Conservation (phyloP, 495 filamentous ascomycete species). For the Jackrogersella minutella region DNA sequence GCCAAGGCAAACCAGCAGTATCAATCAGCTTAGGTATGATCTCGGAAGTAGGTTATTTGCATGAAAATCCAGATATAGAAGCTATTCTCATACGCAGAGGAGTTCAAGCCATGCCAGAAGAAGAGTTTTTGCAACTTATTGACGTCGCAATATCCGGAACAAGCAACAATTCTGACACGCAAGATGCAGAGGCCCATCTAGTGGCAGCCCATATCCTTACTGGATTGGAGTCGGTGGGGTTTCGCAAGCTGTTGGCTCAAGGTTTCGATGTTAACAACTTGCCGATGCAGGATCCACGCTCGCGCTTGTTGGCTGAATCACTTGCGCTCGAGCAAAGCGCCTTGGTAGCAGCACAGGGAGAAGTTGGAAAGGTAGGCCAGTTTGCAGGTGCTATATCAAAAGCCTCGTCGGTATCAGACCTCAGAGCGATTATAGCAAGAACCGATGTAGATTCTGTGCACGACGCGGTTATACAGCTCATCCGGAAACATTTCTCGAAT, state of each 20-base stretch:
- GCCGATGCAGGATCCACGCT: conserved; percentile 38
- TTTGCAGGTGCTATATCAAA: background rate
- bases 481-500: conserved; percentile 41
- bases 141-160: background rate
- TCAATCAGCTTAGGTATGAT: conserved; percentile 40
- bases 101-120: conserved; percentile 42
- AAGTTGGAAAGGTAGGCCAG: background rate
- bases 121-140: background rate
- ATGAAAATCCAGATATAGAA: conserved; percentile 46
- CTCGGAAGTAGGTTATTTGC: conserved; percentile 38
- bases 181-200: background rate
- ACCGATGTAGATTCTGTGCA: background rate
- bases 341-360: background rate
- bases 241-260: conserved; percentile 27
- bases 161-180: background rate
- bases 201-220: conserved; percentile 39
- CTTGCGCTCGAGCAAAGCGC: conserved; percentile 7
- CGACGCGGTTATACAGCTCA: conserved; percentile 27
- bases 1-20: conserved; percentile 30
- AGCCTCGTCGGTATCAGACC: background rate
- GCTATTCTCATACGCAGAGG: conserved; percentile 40
- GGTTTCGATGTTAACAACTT: conserved; percentile 41
- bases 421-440: background rate
- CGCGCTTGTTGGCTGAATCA: conserved; percentile 20
- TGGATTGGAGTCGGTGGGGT: conserved; percentile 34